A percentile compares a stretch with the other conserved stretches of the same genome.
Conservation (phyloP, 495 filamentous ascomycete genomes). For the Cladorrhinum samala region DNA sequence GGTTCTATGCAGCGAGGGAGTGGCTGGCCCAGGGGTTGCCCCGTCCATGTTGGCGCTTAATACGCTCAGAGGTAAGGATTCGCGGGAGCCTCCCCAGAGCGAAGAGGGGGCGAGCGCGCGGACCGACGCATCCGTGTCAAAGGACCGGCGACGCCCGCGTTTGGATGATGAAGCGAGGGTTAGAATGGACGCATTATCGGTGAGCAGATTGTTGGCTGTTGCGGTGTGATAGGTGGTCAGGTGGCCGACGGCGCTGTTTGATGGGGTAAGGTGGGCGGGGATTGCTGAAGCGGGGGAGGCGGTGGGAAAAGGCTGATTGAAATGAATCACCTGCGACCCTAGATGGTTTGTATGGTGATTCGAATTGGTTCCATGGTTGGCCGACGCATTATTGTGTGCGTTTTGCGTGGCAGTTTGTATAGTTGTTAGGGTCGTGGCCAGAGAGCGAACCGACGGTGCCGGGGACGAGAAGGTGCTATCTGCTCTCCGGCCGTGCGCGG, state of each 20-base stretch:
- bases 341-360: constrained; percentile 29
- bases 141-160: constrained; percentile 74
- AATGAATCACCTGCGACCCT: constrained; percentile 59
- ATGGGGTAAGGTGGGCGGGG: constrained; percentile 65
- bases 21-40: constrained; percentile 20
- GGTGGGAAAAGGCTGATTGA: constrained; percentile 85
- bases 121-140: constrained; percentile 94
- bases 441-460: constrained; percentile 79
- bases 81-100: constrained; percentile 80
- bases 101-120: constrained; percentile 88
- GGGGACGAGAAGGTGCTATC: constrained; percentile 93
- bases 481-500: constrained; percentile 58
- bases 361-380: constrained; percentile 28
- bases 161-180: constrained; percentile 96
- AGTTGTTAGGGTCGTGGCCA: constrained; percentile 93
- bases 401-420: constrained; percentile 83
- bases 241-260: constrained; percentile 44
- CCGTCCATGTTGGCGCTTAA: constrained; percentile 68
- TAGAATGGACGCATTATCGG: constrained; percentile 91
- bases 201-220: constrained; percentile 85
- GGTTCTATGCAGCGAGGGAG: constrained; percentile 39
- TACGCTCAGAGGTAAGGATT: constrained; percentile 82
- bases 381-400: constrained; percentile 50
- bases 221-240: constrained; percentile 81
- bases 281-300: constrained; percentile 70